phyloP scores from a whole-genome alignment of 139 green algal genomes.

The Chlamydomonas eustigma region DNA sequence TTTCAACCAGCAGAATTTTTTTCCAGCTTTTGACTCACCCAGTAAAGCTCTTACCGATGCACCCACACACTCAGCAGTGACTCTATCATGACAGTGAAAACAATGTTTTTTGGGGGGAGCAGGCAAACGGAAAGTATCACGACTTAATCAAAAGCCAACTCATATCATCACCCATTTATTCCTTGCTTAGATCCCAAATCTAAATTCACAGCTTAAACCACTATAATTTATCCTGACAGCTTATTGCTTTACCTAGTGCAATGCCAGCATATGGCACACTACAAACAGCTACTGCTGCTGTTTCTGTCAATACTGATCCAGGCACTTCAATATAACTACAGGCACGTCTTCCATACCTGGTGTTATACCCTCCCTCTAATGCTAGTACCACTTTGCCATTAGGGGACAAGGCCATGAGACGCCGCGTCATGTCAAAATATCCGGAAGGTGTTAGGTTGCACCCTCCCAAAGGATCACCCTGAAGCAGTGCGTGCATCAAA shows the following conservation, averaged over 20 bases:
- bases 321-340: background rate
- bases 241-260: background rate
- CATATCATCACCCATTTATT: too few relatives aligned
- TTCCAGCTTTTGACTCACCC: conserved; percentile 12
- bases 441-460: conserved; percentile 51
- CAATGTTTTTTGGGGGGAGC: background rate
- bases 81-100: background rate
- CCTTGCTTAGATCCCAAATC: too few relatives aligned
- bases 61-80: conserved; percentile 46
- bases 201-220: too few relatives aligned
- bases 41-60: conserved; percentile 54
- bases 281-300: background rate
- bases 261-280: background rate
- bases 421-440: conserved; percentile 57
- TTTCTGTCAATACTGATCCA: background rate
- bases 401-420: conserved; percentile 28
- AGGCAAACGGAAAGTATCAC: background rate
- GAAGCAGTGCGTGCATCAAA: too few relatives aligned
- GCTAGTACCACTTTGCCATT: conserved; percentile 44
- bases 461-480: conserved; percentile 50
- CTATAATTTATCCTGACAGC: too few relatives aligned
- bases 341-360: conserved; percentile 6
- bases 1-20: background rate
- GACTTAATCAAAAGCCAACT: too few relatives aligned
- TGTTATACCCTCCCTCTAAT: conserved; percentile 73